phyloP scores from a whole-genome alignment of 345 rosid species.

The Eutrema japonicum region DNA sequence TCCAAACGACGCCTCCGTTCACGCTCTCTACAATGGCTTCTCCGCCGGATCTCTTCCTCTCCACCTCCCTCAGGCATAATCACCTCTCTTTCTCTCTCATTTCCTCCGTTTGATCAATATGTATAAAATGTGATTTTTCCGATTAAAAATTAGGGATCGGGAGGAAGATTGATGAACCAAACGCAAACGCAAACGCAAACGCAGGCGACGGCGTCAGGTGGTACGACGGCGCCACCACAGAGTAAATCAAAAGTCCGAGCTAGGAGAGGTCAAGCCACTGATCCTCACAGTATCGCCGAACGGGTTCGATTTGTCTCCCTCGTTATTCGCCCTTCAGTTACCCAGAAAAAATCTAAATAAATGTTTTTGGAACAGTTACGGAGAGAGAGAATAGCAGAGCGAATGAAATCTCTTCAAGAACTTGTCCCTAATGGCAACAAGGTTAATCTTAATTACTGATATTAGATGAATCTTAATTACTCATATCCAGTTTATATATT shows the following conservation, averaged over 20 bases:
- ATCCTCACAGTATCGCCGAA: constrained; percentile 98
- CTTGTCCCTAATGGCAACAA: constrained; percentile 96
- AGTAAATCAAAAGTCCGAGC: constrained; percentile 86
- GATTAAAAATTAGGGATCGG: constrained; percentile 39
- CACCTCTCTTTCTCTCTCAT: neutral
- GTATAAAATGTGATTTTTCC: neutral
- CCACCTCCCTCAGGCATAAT: constrained; percentile 56
- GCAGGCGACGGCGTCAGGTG: constrained; percentile 50
- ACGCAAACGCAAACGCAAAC: constrained; percentile 47
- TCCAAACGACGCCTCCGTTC: constrained; percentile 42
- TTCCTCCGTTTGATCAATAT: neutral
- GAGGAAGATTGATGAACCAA: constrained; percentile 50
- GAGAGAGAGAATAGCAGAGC: constrained; percentile 95
- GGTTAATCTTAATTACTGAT: constrained; percentile 49
- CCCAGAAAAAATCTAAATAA: neutral
- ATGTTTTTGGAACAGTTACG: constrained; percentile 61
- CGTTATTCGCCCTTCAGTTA: constrained; percentile 22
- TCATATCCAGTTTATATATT: too few relatives aligned
- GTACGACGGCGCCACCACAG: constrained; percentile 53
- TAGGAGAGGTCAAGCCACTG: constrained; percentile 98
- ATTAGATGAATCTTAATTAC: neutral
- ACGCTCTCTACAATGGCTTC: constrained; percentile 61
- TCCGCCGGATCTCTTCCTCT: constrained; percentile 74
- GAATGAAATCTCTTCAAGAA: constrained; percentile 98
- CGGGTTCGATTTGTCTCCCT: constrained; percentile 50